A percentile compares a stretch with the other conserved stretches of the same genome.
These are phyloP conservation scores for Lepraria neglecta DNA, from an alignment of 495 filamentous ascomycete species.

Conservation along the genomic window DNA sequence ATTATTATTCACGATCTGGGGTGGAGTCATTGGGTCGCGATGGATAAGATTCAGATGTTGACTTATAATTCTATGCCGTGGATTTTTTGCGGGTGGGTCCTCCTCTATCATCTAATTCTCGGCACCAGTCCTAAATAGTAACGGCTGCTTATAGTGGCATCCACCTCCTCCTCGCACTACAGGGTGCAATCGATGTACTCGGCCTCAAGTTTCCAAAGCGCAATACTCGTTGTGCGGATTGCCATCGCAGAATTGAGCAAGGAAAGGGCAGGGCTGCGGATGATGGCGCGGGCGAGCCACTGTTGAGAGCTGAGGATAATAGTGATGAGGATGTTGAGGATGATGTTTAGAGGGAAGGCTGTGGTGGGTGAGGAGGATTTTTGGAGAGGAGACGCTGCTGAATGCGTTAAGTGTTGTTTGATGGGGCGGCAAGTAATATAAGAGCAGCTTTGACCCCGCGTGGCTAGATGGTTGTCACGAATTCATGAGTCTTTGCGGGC, in stretches of 20 bases:
- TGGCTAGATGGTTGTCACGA: too few species aligned
- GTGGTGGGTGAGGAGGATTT: too few species aligned
- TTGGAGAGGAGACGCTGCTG: too few species aligned
- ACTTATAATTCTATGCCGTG: constrained; percentile 12
- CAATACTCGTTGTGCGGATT: not conserved
- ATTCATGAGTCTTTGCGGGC: too few species aligned
- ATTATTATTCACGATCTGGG: not conserved
- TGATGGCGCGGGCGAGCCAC: not conserved
- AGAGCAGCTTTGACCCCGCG: too few species aligned
- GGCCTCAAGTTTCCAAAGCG: not conserved
- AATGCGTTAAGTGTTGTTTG: too few species aligned
- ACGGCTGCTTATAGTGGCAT: not conserved
- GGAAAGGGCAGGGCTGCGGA: not conserved
- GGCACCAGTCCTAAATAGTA: not conserved
- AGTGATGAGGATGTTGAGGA: constrained; percentile 3
- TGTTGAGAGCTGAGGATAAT: not conserved
- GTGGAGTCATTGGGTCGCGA: not conserved
- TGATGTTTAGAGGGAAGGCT: not conserved
- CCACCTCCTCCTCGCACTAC: not conserved
- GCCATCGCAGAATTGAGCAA: not conserved
- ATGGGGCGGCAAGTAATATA: too few species aligned
- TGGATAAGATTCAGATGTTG: constrained; percentile 13
- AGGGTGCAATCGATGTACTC: not conserved
- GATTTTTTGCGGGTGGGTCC: constrained; percentile 11
- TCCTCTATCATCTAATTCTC: too few species aligned